Conservation (phyloP, 2,329 filamentous ascomycete species). For the Colletotrichum paranaense region DNA sequence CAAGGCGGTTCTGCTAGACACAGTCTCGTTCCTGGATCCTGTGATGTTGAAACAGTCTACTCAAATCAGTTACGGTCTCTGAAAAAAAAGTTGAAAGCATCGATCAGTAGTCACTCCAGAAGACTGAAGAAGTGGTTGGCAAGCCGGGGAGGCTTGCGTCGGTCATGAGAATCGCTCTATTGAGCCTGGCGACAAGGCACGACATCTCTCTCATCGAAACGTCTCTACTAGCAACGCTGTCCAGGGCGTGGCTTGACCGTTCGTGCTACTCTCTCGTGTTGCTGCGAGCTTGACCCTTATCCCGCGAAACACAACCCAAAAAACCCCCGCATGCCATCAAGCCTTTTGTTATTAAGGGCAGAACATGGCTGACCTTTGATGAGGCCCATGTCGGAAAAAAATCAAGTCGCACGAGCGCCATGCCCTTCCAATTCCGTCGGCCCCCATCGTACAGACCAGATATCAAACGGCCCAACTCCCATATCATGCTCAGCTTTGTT, state of each 20-base stretch:
- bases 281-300: constrained; percentile 34
- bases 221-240: constrained; percentile 30
- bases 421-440: constrained; percentile 18
- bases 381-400: constrained; percentile 17
- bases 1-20: not conserved
- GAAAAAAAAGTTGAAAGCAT: not conserved
- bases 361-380: constrained; percentile 12
- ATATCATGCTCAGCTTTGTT: constrained; percentile 37
- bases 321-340: constrained; percentile 18
- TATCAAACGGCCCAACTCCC: constrained; percentile 37
- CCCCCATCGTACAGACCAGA: constrained; percentile 35
- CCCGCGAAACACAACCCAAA: constrained; percentile 22
- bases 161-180: constrained; percentile 34
- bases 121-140: constrained; percentile 5
- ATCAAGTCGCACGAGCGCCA: constrained; percentile 35
- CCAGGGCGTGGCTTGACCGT: constrained; percentile 13
- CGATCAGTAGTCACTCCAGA: constrained; percentile 4
- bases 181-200: constrained; percentile 35
- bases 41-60: not conserved
- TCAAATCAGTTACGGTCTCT: not conserved
- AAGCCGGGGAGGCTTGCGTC: constrained; percentile 5
- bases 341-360: constrained; percentile 18
- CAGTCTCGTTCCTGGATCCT: not conserved
- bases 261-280: constrained; percentile 24
- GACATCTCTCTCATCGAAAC: constrained; percentile 15